These are phyloP conservation scores for Santalum album DNA, from an alignment of 164 flowering plant genomes.

Conservation along the genomic window DNA sequence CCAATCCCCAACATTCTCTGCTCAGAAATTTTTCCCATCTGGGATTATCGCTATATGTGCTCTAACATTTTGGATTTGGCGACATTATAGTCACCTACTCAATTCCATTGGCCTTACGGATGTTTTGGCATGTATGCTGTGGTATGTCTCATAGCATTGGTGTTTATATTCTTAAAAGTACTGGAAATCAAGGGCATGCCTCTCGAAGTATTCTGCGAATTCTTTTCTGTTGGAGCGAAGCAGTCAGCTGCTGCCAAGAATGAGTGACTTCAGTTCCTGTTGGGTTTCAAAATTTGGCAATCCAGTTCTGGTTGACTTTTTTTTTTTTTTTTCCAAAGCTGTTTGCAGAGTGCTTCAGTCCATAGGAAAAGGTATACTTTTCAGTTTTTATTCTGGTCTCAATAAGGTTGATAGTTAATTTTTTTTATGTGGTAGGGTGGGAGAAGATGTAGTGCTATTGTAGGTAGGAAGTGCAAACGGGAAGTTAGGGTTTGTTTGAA, in stretches of 20 bases:
- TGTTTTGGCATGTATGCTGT: conserved; percentile 20
- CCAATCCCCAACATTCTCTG: conserved; percentile 32
- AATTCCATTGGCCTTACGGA: conserved; percentile 20
- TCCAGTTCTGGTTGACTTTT: neutral
- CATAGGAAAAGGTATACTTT: neutral
- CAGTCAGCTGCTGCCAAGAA: conserved; percentile 8
- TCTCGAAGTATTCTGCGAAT: conserved; percentile 22
- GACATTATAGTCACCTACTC: conserved; percentile 27
- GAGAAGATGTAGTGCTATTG: too few species aligned
- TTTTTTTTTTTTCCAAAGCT: too few species aligned
- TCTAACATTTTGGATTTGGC: conserved; percentile 22
- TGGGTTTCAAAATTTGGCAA: neutral
- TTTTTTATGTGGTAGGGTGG: too few species aligned
- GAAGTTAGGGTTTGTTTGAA: too few species aligned
- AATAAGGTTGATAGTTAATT: too few species aligned
- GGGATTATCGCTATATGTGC: conserved; percentile 27
- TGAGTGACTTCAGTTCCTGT: neutral
- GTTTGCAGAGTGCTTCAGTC: too few species aligned
- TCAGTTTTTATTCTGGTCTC: too few species aligned
- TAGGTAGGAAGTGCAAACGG: too few species aligned
- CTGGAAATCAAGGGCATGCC: conserved; percentile 22
- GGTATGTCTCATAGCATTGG: conserved; percentile 19
- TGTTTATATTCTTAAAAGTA: conserved; percentile 24
- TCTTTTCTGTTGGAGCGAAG: conserved; percentile 25
- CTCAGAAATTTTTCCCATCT: conserved; percentile 28